Conservation (phyloP, 345 rosid species). For the Hibiscus mutabilis region DNA sequence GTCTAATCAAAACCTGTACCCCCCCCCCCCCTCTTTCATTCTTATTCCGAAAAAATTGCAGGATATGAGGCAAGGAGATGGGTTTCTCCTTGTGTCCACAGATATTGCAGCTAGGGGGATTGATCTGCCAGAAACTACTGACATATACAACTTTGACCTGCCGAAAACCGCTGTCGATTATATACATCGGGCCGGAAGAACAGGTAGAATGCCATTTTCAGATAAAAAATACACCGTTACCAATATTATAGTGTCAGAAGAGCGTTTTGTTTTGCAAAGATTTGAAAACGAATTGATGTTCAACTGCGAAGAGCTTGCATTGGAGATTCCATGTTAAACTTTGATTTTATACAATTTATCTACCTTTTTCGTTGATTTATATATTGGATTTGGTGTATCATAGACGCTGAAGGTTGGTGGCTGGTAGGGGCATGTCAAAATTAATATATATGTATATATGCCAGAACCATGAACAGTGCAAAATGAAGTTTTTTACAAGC, state of each 20-base stretch:
- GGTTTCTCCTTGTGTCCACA: constrained; percentile 79
- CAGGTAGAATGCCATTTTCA: constrained; percentile 92
- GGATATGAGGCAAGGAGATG: constrained; percentile 77
- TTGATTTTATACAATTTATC: too few relatives aligned
- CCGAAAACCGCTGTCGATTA: constrained; percentile 77
- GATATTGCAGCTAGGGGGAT: constrained; percentile 94
- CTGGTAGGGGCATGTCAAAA: too few relatives aligned
- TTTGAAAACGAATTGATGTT: constrained; percentile 84
- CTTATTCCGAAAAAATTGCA: constrained; percentile 14
- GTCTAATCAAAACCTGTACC: not conserved
- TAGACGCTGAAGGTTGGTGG: too few relatives aligned
- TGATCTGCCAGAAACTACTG: constrained; percentile 85
- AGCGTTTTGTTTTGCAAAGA: constrained; percentile 81
- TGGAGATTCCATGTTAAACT: constrained; percentile 11
- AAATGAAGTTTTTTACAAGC: too few relatives aligned
- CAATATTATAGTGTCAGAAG: constrained; percentile 56
- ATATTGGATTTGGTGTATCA: too few relatives aligned
- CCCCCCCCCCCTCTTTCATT: not conserved
- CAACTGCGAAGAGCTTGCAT: constrained; percentile 47
- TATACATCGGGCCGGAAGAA: constrained; percentile 89
- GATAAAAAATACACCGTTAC: constrained; percentile 63
- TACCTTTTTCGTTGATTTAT: too few relatives aligned
- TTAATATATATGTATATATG: too few relatives aligned
- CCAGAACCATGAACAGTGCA: too few relatives aligned
- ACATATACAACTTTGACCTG: constrained; percentile 81